Evolutionary conservation across 2,329 filamentous ascomycete genomes (phyloP), one percentile per base, ranked within the genome.

Genomic region (Fusarium kyushuense): DNA sequence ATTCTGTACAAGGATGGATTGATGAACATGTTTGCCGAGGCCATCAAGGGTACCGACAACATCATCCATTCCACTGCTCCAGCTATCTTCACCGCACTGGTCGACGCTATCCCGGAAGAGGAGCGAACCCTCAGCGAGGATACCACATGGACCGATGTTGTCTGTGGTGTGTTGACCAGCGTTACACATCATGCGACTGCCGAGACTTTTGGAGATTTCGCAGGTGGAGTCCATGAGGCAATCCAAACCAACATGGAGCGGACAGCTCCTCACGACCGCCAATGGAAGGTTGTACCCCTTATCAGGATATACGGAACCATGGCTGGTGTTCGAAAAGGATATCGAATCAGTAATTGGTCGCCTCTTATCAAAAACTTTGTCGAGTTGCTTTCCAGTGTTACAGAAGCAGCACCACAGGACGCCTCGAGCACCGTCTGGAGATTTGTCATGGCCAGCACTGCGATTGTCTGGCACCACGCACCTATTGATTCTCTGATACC

Each of bases 1-100:
- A 82, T 84, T 14, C 84, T 93, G 16, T 97, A 97, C 76, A 90
- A 91, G 66, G 90, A 96, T 76, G 96, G 95, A 56, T 79, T 97
- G 45, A 97, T 97, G 93, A 92, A 89, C 19, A 90, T 98, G 84
- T 93, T 97, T 74, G 90, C 93, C 6, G 95, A 98, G 78, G 90
- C 94, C 11, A 85, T 88, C 71, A 90, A 91, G 77, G 86, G 88
- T 17, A 84, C 88, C 16, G 87, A 88, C 4, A 74, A 84, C 48
- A 84, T 82, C 2, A 79, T 90, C 46, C 88, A 90, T 72, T 90
- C 89, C 3, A 85, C 84, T 16, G 88, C 86, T 3, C 77, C 85
- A 4, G 81, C 84, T 10, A 82, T 89, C 16, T 81, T 89, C 54
- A 79, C 80, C 36, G 78, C 82, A 3, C 78, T 91, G 7, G 74